phyloP scores from a whole-genome alignment of 192 early-diverging fungal species.

The Glomus cerebriforme region DNA sequence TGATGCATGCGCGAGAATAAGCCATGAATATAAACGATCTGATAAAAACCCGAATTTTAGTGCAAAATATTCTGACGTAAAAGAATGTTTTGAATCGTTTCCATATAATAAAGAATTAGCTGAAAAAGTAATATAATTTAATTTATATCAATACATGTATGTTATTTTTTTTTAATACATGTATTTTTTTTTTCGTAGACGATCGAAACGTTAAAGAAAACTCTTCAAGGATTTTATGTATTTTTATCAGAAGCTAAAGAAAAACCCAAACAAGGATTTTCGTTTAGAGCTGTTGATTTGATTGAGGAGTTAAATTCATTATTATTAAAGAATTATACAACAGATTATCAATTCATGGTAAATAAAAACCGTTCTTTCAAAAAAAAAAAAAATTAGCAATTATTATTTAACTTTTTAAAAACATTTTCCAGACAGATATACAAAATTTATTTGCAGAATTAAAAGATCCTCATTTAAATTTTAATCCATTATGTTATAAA shows the following conservation, averaged over 20 bases:
- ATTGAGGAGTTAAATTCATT: neutral
- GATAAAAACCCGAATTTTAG: too few relatives aligned
- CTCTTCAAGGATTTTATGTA: neutral
- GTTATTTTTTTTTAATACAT: neutral
- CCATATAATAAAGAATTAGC: neutral
- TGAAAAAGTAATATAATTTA: neutral
- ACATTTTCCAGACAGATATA: neutral
- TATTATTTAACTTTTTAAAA: too few relatives aligned
- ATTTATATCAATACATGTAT: neutral
- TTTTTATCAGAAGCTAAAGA: neutral
- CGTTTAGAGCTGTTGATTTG: neutral
- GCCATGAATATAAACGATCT: too few relatives aligned
- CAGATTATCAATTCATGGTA: conserved; percentile 4
- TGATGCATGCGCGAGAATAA: too few relatives aligned
- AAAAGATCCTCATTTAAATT: neutral
- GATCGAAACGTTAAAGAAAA: neutral
- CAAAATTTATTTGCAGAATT: neutral
- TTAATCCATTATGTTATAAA: neutral
- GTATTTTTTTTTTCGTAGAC: neutral
- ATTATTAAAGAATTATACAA: neutral
- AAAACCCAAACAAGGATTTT: neutral
- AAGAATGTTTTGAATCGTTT: neutral
- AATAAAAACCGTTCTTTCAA: neutral
- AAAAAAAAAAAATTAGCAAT: too few relatives aligned
- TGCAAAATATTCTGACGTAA: neutral